Percentiles rank a stretch among this genome's conserved stretches.
These are phyloP conservation scores for Lodderomyces beijingensis DNA, from an alignment of 1,139 yeast genomes.

Conservation along the genomic window DNA sequence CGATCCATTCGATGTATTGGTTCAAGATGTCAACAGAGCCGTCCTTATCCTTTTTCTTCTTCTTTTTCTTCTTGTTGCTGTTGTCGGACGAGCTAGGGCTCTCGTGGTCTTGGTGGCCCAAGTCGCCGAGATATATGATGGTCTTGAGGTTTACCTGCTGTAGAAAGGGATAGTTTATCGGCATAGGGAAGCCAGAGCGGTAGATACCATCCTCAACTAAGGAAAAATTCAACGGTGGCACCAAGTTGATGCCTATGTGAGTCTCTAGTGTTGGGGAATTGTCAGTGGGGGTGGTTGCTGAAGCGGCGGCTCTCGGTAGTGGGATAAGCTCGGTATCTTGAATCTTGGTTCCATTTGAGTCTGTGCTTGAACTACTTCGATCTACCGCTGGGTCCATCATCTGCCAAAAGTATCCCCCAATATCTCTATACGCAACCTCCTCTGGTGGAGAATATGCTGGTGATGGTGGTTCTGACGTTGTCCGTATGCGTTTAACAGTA, in stretches of 20 bases:
- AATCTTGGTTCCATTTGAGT: no score
- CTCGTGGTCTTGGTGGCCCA: slow-evolving; percentile 29
- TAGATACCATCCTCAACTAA: slow-evolving; percentile 84
- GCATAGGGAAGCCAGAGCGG: slow-evolving; percentile 92
- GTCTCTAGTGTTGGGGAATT: slow-evolving; percentile 2
- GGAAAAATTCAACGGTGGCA: slow-evolving; percentile 90
- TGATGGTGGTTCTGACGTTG: no score
- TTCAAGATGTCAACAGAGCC: slow-evolving; percentile 37
- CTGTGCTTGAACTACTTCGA: not conserved
- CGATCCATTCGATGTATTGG: slow-evolving; percentile 63
- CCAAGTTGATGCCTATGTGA: slow-evolving; percentile 22
- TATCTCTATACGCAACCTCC: no score
- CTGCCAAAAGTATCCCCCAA: no score
- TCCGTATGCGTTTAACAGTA: no score
- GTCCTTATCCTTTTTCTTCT: slow-evolving; percentile 28
- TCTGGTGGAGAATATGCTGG: no score
- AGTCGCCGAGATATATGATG: slow-evolving; percentile 79
- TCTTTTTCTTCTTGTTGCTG: slow-evolving; percentile 28
- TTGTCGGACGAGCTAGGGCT: slow-evolving; percentile 23
- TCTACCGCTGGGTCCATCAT: no score
- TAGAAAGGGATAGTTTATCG: slow-evolving; percentile 74
- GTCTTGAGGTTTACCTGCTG: slow-evolving; percentile 69
- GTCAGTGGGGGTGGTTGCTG: no score
- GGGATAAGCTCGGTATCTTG: no score
- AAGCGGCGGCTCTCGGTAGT: no score